Base-by-base conservation (phyloP, 2,329 filamentous ascomycete genomes). In the Macroventuria anomochaeta region DNA sequence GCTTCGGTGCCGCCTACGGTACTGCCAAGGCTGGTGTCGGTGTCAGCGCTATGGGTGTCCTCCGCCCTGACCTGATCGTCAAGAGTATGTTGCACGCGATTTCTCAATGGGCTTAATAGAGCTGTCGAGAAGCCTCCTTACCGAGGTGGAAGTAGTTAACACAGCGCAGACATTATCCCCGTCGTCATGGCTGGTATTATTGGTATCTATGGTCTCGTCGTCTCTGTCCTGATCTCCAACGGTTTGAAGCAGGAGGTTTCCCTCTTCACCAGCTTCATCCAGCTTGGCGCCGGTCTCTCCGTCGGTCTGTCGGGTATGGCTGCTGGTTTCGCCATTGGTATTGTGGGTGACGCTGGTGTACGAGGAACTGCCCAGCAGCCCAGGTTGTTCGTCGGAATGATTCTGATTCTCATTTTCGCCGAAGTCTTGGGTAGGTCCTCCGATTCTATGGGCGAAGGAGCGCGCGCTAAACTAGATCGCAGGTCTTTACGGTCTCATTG, bases 141-240 rank as follows among this genome's bases (percentile, higher is more conserved):
- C 10, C 6, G 10, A 17, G 1, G 2, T 5, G 5, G 12, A 13
- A 5, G 17, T n/a, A 25, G 38, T 57, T 72, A 50, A 67, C 46
- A 29, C 33, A 18, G 55, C 50, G 8, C 66, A 97, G 93, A 97
- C 85, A 97, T 97, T 79, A 93, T 97, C 64, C 95, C 95, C 77
- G 95, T 97, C 80, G 96, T 99, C 88, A 99, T 99, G 95, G 95
- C 95, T 84, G 95, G 95, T 97, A 99, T 99, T 80, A 97, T 99
- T 81, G 95, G 91, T 89, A 97, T 99, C 79, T 99, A 82, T 76
- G 80, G 80, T 64, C 76, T 82, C 48, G 80, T 82, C 71, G 80
- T 82, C 46, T 81, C 79, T 37, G 80, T 82, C 68, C 68, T 82
- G 65, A 82, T 82, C 73, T 81, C 80, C 68, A 81, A 81, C 76